Evolutionary conservation across 179 eudicot species (phyloP).

Genomic region (Nepenthes alata): DNA sequence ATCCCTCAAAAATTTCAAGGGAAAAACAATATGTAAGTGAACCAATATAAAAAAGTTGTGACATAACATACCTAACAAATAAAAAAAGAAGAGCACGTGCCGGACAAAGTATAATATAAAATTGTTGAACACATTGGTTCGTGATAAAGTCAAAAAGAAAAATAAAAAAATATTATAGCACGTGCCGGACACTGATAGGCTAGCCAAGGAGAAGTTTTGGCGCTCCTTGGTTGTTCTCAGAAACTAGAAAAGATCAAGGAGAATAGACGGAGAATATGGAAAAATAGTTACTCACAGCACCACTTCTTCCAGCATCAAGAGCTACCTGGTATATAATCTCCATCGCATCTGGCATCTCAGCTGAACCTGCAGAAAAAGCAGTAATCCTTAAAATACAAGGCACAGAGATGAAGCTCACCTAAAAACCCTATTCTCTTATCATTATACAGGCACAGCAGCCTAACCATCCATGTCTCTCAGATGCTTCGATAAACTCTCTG

Average conservation of each 20-base stretch:
- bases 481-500: slow-evolving; percentile 29
- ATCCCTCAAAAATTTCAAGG: no score
- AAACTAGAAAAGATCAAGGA: neutral
- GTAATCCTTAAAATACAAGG: neutral
- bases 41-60: no score
- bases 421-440: neutral
- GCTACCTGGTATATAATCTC: slow-evolving; percentile 38
- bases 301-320: slow-evolving; percentile 29
- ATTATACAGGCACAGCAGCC: slow-evolving; percentile 2
- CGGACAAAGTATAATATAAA: neutral
- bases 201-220: no score
- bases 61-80: no score
- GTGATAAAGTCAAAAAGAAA: no score
- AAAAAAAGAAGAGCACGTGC: no score
- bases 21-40: no score
- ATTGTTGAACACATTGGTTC: no score
- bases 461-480: slow-evolving; percentile 30
- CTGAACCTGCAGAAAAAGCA: slow-evolving; percentile 18
- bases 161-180: no score
- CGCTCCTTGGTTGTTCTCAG: no score
- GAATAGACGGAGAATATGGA: neutral
- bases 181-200: no score
- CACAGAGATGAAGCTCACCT: neutral
- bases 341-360: slow-evolving; percentile 42
- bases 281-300: slow-evolving; percentile 28